A percentile compares a stretch with the other conserved stretches of the same genome.
Evolutionary conservation across 257 asterid species (phyloP).

Genomic region (Capsicum rhomboideum): DNA sequence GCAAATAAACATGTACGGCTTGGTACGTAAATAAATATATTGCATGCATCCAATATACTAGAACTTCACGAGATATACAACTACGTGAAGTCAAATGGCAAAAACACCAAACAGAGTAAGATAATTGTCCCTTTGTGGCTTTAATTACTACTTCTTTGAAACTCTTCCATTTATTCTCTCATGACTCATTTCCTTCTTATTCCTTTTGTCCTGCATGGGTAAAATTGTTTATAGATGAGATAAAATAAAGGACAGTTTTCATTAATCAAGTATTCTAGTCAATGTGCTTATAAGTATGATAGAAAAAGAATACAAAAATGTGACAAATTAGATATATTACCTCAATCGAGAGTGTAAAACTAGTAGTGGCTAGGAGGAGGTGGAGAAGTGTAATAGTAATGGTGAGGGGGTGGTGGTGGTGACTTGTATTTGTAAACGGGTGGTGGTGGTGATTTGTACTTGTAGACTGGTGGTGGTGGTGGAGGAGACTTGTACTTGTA

Average conservation of each 20-base stretch:
- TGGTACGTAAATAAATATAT: not conserved
- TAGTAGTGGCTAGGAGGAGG: slow-evolving; percentile 23
- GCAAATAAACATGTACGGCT: not conserved
- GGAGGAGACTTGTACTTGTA: not conserved
- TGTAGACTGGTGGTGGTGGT: not conserved
- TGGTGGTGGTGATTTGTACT: not conserved
- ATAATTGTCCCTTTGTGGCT: not conserved
- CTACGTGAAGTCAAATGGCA: slow-evolving; percentile 13
- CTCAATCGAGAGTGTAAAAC: not conserved
- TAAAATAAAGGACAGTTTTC: not conserved
- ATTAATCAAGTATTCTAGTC: not conserved
- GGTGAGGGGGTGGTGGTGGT: not conserved
- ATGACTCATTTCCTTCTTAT: not conserved
- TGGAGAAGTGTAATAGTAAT: slow-evolving; percentile 7
- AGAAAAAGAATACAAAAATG: not conserved
- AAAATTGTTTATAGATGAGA: not conserved
- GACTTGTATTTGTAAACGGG: not conserved
- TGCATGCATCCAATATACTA: not conserved
- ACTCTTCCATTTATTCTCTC: not conserved
- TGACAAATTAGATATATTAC: not conserved
- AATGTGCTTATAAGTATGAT: not conserved
- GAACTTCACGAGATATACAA: not conserved
- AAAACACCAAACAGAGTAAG: not conserved
- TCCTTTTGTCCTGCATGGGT: not conserved
- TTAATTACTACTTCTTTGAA: not conserved